Evolutionary conservation across 306 rosid species (phyloP), one percentile per base, ranked within the genome.

Genomic region (Hippophae gyantsensis): DNA sequence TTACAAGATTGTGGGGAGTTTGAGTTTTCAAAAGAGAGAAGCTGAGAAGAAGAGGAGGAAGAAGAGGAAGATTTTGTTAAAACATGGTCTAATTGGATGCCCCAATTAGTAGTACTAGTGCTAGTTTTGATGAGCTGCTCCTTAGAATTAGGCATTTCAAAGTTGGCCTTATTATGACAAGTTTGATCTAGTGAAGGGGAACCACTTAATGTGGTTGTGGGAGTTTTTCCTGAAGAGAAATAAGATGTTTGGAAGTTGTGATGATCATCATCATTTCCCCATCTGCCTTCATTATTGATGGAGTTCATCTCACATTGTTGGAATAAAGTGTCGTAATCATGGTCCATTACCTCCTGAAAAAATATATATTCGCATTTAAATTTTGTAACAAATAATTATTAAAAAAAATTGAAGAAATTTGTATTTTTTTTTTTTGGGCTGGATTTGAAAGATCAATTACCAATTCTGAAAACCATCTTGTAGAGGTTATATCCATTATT

Each of bases 21-120:
- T 41, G 70, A 51, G 54, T 81, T 82, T 13, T 71, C 84, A 11
- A 89, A 89, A 12, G 78, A 83, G 58, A 89, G 71, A 75, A 81
- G 75, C 10, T 74, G 85, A 11, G 69, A 62, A 23, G 83, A 77
- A 42, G 87, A 69, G 48, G 80, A 83, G 32, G 70, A 67, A 23
- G 45, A 18, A 10, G 62, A 43, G 23, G 56, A 68, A 12, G 14
- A 12, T 62, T 60, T 67, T 58, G 72, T 71, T 55, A 81, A 64
- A 8, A 67, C 42, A 42, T 50, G 63, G 43, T 56, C 62, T 11
- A 54, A 42, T 23, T 7, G 9, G 61, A 67, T 58, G 58, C 26
- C 60, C 13, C 79, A 76, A 56, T 69, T 71, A 60, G 60, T 62
- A 25, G 55, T 18, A 13, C 23, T 26, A 6, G n/a, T 25, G 23